phyloP scores from a whole-genome alignment of 2,329 filamentous ascomycete genomes.

The Aspergillus fumigatus region DNA sequence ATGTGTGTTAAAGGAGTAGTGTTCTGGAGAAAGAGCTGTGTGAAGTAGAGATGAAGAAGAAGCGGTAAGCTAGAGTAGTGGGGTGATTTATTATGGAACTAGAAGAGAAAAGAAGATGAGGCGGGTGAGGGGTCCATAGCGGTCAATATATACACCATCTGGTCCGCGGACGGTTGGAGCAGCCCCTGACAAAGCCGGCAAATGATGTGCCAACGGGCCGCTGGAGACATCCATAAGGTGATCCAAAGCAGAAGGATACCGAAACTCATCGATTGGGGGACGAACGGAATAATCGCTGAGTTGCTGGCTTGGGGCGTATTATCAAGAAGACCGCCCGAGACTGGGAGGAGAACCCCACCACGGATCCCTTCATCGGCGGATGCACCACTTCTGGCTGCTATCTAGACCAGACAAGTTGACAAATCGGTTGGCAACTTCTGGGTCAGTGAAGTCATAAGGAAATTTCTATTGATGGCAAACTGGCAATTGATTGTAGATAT shows the following conservation, averaged over 20 bases:
- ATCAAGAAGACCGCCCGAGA: constrained; percentile 36
- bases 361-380: constrained; percentile 2
- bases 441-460: constrained; percentile 3
- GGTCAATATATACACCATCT: constrained; percentile 15
- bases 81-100: constrained; percentile 8
- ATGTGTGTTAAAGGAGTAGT: background rate
- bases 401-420: constrained; percentile 18
- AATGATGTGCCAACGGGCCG: constrained; percentile 11
- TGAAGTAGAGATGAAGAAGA: constrained; percentile 2
- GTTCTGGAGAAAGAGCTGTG: constrained; percentile 4
- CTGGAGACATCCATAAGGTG: constrained; percentile 24
- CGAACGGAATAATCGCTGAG: constrained; percentile 10
- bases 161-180: background rate
- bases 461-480: background rate
- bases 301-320: constrained; percentile 17
- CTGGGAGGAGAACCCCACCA: constrained; percentile 18
- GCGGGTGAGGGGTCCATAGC: constrained; percentile 13
- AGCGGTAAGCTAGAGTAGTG: constrained; percentile 17
- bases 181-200: constrained; percentile 5
- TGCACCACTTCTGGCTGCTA: constrained; percentile 6
- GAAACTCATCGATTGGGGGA: constrained; percentile 31
- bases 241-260: constrained; percentile 35
- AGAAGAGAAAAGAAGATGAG: constrained; percentile 4
- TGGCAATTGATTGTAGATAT: background rate
- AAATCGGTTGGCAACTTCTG: constrained; percentile 10